These are phyloP conservation scores for Scleroderma bovista DNA, from an alignment of 768 basidiomycete species.

Conservation along the genomic window DNA sequence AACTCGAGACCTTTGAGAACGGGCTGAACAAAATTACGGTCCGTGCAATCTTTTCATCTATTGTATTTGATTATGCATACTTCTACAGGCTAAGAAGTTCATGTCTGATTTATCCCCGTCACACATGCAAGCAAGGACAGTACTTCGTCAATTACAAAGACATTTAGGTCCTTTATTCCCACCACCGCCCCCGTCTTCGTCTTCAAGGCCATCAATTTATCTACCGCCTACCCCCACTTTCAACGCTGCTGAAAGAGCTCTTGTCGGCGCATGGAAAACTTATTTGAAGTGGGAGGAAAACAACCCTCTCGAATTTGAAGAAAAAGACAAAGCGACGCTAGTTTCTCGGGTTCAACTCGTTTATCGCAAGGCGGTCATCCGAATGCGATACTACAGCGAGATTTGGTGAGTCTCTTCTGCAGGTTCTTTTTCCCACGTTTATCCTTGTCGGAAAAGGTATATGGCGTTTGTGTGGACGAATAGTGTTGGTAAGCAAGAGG, in stretches of 20 bases:
- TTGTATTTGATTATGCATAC: constrained; percentile 9
- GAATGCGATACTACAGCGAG: constrained; percentile 93
- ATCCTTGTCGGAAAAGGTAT: constrained; percentile 51
- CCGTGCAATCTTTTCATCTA: constrained; percentile 12
- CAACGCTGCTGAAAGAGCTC: constrained; percentile 60
- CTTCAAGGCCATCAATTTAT: constrained; percentile 40
- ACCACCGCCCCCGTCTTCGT: constrained; percentile 38
- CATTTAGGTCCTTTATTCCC: constrained; percentile 60
- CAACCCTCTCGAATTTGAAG: constrained; percentile 91
- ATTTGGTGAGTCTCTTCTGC: constrained; percentile 60
- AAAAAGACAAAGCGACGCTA: constrained; percentile 65
- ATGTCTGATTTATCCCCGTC: constrained; percentile 87
- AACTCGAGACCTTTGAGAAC: constrained; percentile 89
- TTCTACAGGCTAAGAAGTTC: constrained; percentile 82
- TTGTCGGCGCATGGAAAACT: constrained; percentile 83
- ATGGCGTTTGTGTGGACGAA: constrained; percentile 86
- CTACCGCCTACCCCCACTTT: constrained; percentile 73
- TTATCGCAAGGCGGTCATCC: constrained; percentile 83
- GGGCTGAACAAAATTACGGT: constrained; percentile 83
- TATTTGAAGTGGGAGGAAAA: constrained; percentile 95
- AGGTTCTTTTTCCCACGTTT: neutral
- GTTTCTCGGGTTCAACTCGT: constrained; percentile 71
- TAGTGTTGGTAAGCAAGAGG: constrained; percentile 70
- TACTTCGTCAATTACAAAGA: constrained; percentile 76
- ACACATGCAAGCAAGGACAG: constrained; percentile 92